A percentile compares a stretch with the other conserved stretches of the same genome.
Evolutionary conservation across 2,329 filamentous ascomycete genomes (phyloP).

Genomic region (Didymella exigua): DNA sequence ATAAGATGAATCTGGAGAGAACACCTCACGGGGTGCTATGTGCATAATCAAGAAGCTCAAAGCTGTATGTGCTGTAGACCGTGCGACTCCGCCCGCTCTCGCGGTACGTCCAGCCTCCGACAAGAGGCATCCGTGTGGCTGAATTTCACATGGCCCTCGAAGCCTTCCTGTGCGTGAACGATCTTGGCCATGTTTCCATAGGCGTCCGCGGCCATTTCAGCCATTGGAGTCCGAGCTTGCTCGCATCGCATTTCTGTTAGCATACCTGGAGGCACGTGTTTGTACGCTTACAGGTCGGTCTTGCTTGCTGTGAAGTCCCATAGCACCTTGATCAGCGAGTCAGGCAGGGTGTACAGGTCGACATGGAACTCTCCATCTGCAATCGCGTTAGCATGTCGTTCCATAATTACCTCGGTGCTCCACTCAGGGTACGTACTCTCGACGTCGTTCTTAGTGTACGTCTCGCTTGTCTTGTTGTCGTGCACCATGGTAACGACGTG

Average conservation of each 20-base stretch:
- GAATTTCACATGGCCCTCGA: not conserved
- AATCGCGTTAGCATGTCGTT: constrained; percentile 27
- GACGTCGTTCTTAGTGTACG: constrained; percentile 96
- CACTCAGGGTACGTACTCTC: constrained; percentile 69
- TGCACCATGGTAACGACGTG: constrained; percentile 98
- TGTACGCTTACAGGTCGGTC: constrained; percentile 37
- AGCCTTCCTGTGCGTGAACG: not conserved
- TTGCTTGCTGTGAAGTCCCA: constrained; percentile 76
- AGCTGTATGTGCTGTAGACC: not conserved
- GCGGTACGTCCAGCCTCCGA: not conserved
- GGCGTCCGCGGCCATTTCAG: not conserved
- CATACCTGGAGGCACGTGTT: not conserved
- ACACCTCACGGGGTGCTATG: not conserved
- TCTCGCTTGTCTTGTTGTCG: constrained; percentile 92
- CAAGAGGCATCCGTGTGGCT: not conserved
- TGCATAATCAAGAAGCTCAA: not conserved
- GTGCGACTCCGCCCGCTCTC: not conserved
- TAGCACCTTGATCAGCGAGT: constrained; percentile 85
- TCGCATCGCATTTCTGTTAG: not conserved
- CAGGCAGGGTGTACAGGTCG: constrained; percentile 95
- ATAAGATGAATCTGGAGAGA: not conserved
- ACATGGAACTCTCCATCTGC: constrained; percentile 96
- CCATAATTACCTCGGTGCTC: not conserved
- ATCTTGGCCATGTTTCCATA: not conserved
- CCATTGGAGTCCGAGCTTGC: not conserved